phyloP scores from a whole-genome alignment of 2,329 filamentous ascomycete genomes.

The Triangularia verruculosa region DNA sequence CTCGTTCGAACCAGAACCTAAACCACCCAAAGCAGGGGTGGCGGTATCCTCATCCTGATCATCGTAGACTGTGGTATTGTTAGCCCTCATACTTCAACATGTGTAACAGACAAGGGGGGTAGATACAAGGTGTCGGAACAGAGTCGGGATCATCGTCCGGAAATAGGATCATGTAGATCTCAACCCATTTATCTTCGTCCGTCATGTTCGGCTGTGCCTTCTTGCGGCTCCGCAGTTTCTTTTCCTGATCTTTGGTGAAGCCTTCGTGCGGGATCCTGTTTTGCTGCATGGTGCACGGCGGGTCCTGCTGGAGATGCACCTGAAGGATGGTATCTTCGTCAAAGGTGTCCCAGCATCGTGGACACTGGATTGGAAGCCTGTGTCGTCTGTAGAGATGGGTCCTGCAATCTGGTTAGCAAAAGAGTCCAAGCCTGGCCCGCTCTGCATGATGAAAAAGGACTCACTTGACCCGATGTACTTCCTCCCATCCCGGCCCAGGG shows the following conservation, averaged over 20 bases:
- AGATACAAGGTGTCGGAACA: conserved; percentile 25
- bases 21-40: not conserved
- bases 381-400: conserved; percentile 29
- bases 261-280: conserved; percentile 23
- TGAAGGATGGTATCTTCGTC: conserved; percentile 20
- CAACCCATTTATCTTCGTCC: conserved; percentile 29
- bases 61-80: conserved; percentile 15
- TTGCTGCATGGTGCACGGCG: conserved; percentile 18
- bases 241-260: conserved; percentile 28
- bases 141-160: conserved; percentile 23
- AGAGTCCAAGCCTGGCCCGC: not conserved
- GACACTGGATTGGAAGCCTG: conserved; percentile 25
- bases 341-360: conserved; percentile 26
- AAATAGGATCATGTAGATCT: conserved; percentile 29
- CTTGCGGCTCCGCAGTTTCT: conserved; percentile 26
- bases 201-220: conserved; percentile 27
- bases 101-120: not conserved
- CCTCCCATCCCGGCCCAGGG: conserved; percentile 28
- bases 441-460: not conserved
- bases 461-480: conserved; percentile 29
- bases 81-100: not conserved
- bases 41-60: conserved; percentile 19
- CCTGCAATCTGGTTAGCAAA: conserved; percentile 15
- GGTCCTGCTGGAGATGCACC: conserved; percentile 25
- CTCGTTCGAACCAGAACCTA: conserved; percentile 5